Conservation (phyloP, 441 rosid genomes). For the Flueggea neowawraea region DNA sequence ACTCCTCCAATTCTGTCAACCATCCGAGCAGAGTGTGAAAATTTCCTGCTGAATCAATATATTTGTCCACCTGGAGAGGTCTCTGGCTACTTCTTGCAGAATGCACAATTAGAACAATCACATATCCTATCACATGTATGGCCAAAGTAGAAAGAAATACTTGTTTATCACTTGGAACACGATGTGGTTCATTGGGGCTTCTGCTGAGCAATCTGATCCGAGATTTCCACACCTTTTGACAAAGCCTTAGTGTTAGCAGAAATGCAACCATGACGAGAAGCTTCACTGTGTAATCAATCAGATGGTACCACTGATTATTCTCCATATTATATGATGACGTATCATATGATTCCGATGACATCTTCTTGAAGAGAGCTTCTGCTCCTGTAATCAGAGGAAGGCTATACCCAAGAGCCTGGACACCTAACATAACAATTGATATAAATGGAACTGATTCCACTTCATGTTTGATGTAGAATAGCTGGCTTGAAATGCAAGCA, state of each 20-base stretch:
- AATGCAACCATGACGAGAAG: slow-evolving; percentile 66
- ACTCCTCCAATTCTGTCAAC: slow-evolving; percentile 73
- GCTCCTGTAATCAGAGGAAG: slow-evolving; percentile 81
- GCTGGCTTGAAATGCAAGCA: slow-evolving; percentile 62
- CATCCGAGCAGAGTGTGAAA: slow-evolving; percentile 28
- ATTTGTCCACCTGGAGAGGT: slow-evolving; percentile 22
- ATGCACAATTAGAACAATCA: slow-evolving; percentile 45
- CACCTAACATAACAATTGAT: slow-evolving; percentile 82
- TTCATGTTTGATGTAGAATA: slow-evolving; percentile 45
- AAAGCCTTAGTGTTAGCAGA: slow-evolving; percentile 63
- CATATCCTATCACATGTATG: slow-evolving; percentile 54
- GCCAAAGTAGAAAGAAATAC: slow-evolving; percentile 40
- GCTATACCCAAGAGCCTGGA: slow-evolving; percentile 75
- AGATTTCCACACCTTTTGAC: slow-evolving; percentile 82
- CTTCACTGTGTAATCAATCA: slow-evolving; percentile 70
- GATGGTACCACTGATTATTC: slow-evolving; percentile 62
- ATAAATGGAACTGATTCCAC: slow-evolving; percentile 47
- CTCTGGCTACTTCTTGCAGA: slow-evolving; percentile 31
- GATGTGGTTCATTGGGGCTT: slow-evolving; percentile 45
- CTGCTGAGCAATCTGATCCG: slow-evolving; percentile 47
- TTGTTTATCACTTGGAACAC: slow-evolving; percentile 56
- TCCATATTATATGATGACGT: slow-evolving; percentile 46
- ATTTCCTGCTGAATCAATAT: slow-evolving; percentile 26
- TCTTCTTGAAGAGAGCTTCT: slow-evolving; percentile 65
- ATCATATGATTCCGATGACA: slow-evolving; percentile 40